Evolutionary conservation across 495 filamentous ascomycete species (phyloP), one percentile per base, ranked within the genome.

Genomic region (Annulohypoxylon stygium): DNA sequence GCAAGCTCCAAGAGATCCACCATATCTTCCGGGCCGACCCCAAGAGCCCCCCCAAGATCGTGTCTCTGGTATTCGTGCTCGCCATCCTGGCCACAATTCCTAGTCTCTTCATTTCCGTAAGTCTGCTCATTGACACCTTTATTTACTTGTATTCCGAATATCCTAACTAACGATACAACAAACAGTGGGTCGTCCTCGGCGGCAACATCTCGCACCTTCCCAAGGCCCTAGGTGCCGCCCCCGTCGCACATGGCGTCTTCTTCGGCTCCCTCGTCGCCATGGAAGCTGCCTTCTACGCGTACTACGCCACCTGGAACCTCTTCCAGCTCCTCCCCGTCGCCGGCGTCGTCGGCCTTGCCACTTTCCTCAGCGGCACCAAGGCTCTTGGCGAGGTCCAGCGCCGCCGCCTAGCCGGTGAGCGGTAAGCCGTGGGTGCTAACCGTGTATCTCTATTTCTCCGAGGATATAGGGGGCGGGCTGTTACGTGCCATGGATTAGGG

Each of bases 301-400:
- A 99, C 86, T 99, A 98, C 79, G 92, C 87, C 34, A 91, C 83
- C 73, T 98, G 95, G 96, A 97, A 90, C 74, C 84, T 99, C 51
- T 99, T 98, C 87, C 91, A 97, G 84, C 88, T 88, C 30, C 87
- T 99, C 43, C 94, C 94, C 9, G 90, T 90, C 59, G 89, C 89
- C 70, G 88, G 85, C 37, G 82, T 87, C 47, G 88, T 92, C 58
- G 91, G 90, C 20, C 80, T 85, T 50, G 88, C 94, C 61, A 88
- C 92, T 23, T 94, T 97, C 76, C 81, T 98, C 47, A 97, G 93
- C 80, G 97, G 96, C 63, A 94, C 92, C 76, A 92, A 95, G 79
- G 97, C 96, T 23, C 84, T 99, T 74, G 90, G 92, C 48, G 96
- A 99, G 83, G 95, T 98, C 30, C 96, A 97, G 82, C 91, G 90